Conservation (phyloP, 257 asterid genomes). For the Echites panduratus region DNA sequence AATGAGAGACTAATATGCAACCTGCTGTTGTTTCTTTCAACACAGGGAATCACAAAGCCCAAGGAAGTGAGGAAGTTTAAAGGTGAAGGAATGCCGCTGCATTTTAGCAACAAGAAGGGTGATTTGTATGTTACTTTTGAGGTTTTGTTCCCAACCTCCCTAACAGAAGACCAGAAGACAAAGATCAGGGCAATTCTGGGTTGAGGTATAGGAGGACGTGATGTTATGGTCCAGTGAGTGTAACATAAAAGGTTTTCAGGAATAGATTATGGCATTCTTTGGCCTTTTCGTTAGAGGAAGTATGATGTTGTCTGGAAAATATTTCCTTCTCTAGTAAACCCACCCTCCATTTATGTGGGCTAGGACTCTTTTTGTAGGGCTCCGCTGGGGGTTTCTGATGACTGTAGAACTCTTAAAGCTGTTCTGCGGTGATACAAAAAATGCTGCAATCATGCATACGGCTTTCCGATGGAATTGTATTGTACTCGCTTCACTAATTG, state of each 20-base stretch:
- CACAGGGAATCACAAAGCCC: conserved; percentile 80
- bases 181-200: conserved; percentile 65
- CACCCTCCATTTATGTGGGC: neutral
- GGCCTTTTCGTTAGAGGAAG: conserved; percentile 2
- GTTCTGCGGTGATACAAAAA: neutral
- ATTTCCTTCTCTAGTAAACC: neutral
- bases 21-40: neutral
- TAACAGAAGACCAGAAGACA: conserved; percentile 70
- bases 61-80: conserved; percentile 82
- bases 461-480: neutral
- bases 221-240: neutral
- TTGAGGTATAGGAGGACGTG: conserved; percentile 9
- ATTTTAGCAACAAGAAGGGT: conserved; percentile 81
- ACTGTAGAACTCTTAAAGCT: neutral
- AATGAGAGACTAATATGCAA: neutral
- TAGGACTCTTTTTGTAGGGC: conserved; percentile 7
- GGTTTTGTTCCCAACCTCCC: conserved; percentile 75
- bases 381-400: neutral
- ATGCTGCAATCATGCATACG: neutral
- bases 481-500: neutral
- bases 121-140: conserved; percentile 73
- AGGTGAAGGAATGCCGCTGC: conserved; percentile 93
- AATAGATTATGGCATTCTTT: conserved; percentile 1
- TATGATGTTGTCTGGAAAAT: neutral
- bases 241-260: conserved; percentile 9